phyloP scores from a whole-genome alignment of 495 filamentous ascomycete genomes.

The Annulohypoxylon moriforme region DNA sequence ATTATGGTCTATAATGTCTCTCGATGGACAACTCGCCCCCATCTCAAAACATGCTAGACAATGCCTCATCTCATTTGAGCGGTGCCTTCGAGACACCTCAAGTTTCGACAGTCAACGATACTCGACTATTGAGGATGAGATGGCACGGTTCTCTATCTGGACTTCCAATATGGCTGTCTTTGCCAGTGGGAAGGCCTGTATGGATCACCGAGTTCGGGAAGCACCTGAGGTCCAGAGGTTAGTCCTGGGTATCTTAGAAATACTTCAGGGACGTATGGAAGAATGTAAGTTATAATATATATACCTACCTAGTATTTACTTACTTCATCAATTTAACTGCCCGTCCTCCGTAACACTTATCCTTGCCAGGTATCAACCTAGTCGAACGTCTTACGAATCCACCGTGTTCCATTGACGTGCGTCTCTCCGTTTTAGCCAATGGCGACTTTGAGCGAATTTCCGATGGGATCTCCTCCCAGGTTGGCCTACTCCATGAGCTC shows the following conservation, averaged over 20 bases:
- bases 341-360: neutral
- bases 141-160: conserved; percentile 23
- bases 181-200: neutral
- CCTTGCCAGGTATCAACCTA: neutral
- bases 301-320: neutral
- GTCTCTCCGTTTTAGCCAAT: neutral
- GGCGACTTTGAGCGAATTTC: conserved; percentile 2
- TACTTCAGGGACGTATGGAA: neutral
- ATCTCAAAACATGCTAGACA: neutral
- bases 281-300: conserved; percentile 1
- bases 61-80: conserved; percentile 10
- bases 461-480: neutral
- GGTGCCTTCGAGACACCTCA: neutral
- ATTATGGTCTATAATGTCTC: neutral
- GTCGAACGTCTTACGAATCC: conserved; percentile 1
- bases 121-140: conserved; percentile 14
- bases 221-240: conserved; percentile 6
- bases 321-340: neutral
- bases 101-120: neutral
- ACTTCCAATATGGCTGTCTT: conserved; percentile 22
- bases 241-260: conserved; percentile 3
- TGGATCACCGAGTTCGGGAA: conserved; percentile 14
- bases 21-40: neutral
- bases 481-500: conserved; percentile 13
- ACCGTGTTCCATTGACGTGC: neutral